A percentile compares a stretch with the other conserved stretches of the same genome.
Conservation (phyloP, 148 eudicot genomes). For the Diospyros kaki region DNA sequence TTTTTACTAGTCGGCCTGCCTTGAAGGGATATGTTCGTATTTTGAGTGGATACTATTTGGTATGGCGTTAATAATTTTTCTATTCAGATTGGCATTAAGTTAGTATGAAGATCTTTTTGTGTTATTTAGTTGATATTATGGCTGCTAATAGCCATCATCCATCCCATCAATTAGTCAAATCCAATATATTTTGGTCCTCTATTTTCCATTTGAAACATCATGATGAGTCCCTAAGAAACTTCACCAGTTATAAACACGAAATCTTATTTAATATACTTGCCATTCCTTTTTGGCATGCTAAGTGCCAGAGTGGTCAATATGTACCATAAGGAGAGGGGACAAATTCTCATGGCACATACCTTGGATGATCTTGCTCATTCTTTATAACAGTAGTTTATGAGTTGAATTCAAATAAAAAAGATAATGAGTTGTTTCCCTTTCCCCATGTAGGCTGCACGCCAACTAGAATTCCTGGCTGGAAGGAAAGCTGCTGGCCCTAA, state of each 20-base stretch:
- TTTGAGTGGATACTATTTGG: constrained; percentile 87
- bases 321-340: constrained; percentile 1
- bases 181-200: constrained; percentile 4
- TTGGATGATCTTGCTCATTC: neutral
- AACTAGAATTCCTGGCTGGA: constrained; percentile 68
- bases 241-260: neutral
- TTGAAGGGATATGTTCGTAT: constrained; percentile 71
- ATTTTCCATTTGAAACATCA: neutral
- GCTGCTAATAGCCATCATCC: constrained; percentile 2
- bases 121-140: neutral
- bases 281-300: neutral
- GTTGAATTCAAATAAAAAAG: neutral
- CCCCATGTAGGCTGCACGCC: constrained; percentile 68
- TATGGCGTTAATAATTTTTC: constrained; percentile 15
- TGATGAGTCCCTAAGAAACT: neutral
- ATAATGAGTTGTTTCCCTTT: constrained; percentile 6
- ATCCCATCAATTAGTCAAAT: neutral
- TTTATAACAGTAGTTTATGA: neutral
- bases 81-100: neutral
- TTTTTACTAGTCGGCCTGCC: constrained; percentile 85
- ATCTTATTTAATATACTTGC: neutral
- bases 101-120: constrained; percentile 4
- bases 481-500: constrained; percentile 44
- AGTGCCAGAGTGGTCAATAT: neutral
- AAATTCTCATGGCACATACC: neutral